A percentile compares a stretch with the other conserved stretches of the same genome.
Conservation (phyloP, 495 filamentous ascomycete genomes). For the Penicillium lividum region DNA sequence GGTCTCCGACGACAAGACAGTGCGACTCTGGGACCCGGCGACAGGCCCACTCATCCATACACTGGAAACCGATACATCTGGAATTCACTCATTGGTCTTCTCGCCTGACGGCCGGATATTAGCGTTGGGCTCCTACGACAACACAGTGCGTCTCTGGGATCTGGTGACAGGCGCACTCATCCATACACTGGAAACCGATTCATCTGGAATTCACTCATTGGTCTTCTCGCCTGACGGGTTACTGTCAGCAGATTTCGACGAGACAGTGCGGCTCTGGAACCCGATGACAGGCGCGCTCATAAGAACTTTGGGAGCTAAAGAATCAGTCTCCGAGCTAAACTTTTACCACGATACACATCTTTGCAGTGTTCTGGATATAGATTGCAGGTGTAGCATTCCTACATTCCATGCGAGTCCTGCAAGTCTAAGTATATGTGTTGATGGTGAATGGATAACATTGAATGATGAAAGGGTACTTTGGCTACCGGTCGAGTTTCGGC, state of each 20-base stretch:
- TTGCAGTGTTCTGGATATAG: too few species aligned
- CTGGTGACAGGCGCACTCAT: neutral
- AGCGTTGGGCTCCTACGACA: slow-evolving; percentile 20
- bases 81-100: slow-evolving; percentile 23
- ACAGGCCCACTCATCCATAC: slow-evolving; percentile 16
- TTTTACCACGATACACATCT: too few species aligned
- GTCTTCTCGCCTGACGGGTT: neutral
- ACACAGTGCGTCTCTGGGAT: slow-evolving; percentile 12
- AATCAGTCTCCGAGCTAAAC: too few species aligned
- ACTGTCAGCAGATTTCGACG: too few species aligned
- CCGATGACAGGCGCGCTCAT: neutral
- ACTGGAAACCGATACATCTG: slow-evolving; percentile 22
- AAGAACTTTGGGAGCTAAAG: too few species aligned
- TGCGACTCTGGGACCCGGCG: slow-evolving; percentile 16
- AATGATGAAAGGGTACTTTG: too few species aligned
- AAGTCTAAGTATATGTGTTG: too few species aligned
- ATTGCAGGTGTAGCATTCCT: too few species aligned
- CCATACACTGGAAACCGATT: neutral
- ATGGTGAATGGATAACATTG: too few species aligned
- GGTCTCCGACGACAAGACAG: slow-evolving; percentile 9
- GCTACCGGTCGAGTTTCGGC: too few species aligned
- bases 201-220: slow-evolving; percentile 10
- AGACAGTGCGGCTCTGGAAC: neutral
- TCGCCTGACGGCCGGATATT: slow-evolving; percentile 28
- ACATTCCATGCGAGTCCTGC: too few species aligned